Conservation (phyloP, 2,329 filamentous ascomycete species). For the Zasmidium citrigriseum region DNA sequence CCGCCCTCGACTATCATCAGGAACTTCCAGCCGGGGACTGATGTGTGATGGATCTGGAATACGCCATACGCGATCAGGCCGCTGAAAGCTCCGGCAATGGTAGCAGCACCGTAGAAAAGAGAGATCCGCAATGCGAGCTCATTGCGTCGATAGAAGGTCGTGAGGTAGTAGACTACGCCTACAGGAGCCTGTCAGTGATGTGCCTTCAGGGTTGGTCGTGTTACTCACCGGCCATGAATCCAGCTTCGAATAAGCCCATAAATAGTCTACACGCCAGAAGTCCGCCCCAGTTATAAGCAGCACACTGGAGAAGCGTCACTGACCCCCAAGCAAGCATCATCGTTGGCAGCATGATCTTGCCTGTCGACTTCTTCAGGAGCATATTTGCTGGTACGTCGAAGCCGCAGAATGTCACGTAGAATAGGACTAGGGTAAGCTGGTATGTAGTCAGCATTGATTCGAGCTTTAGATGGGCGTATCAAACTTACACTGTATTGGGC, state of each 20-base stretch:
- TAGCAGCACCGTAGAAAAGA: slow-evolving; percentile 74
- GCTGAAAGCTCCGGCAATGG: slow-evolving; percentile 69
- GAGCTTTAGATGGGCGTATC: neutral
- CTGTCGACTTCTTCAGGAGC: slow-evolving; percentile 68
- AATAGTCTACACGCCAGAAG: slow-evolving; percentile 70
- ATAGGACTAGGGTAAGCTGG: slow-evolving; percentile 69
- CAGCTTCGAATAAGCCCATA: slow-evolving; percentile 45
- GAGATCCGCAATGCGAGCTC: slow-evolving; percentile 71
- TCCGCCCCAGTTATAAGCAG: slow-evolving; percentile 62
- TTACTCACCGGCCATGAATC: neutral
- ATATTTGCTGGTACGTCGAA: slow-evolving; percentile 67
- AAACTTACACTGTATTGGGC: slow-evolving; percentile 46
- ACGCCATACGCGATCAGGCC: slow-evolving; percentile 62
- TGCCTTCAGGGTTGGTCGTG: neutral
- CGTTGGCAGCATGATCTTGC: slow-evolving; percentile 56
- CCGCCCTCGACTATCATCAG: slow-evolving; percentile 64
- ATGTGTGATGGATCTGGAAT: slow-evolving; percentile 58
- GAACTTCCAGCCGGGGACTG: slow-evolving; percentile 61
- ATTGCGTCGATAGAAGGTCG: slow-evolving; percentile 67
- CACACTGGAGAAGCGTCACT: slow-evolving; percentile 62
- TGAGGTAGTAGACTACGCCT: slow-evolving; percentile 64
- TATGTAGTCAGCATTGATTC: slow-evolving; percentile 43
- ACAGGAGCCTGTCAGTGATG: slow-evolving; percentile 54
- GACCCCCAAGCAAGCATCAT: slow-evolving; percentile 67
- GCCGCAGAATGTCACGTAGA: slow-evolving; percentile 74